A percentile compares a stretch with the other conserved stretches of the same genome.
These are phyloP conservation scores for Mimosa bimucronata DNA, from an alignment of 306 rosid genomes.

Conservation along the genomic window DNA sequence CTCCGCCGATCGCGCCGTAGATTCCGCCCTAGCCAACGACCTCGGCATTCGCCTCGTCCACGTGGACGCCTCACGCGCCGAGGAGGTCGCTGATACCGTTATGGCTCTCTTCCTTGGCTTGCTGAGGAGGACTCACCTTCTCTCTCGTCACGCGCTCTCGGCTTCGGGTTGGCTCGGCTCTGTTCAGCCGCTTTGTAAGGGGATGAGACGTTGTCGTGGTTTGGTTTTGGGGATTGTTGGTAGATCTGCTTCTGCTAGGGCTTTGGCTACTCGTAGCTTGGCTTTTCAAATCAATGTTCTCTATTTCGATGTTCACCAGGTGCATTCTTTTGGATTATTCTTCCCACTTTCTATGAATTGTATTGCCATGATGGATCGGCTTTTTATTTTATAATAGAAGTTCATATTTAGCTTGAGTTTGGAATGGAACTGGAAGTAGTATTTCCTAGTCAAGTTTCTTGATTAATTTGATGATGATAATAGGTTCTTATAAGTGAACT, in stretches of 20 bases:
- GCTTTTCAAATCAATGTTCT: conserved; percentile 75
- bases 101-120: conserved; percentile 77
- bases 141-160: conserved; percentile 69
- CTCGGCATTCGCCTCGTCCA: conserved; percentile 70
- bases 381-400: neutral
- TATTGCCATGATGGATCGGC: neutral
- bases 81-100: conserved; percentile 77
- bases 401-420: neutral
- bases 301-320: conserved; percentile 64
- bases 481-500: neutral
- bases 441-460: neutral
- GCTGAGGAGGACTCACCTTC: conserved; percentile 72
- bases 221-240: conserved; percentile 73
- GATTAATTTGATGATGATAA: neutral
- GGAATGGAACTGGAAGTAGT: neutral
- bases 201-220: conserved; percentile 81
- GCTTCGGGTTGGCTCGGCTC: conserved; percentile 86
- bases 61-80: conserved; percentile 69
- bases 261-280: conserved; percentile 75
- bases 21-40: conserved; percentile 65
- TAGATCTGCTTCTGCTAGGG: conserved; percentile 73
- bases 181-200: conserved; percentile 72
- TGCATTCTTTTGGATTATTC: conserved; percentile 15
- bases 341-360: neutral
- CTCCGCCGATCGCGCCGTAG: conserved; percentile 65